Base-by-base conservation (phyloP, 345 rosid species). In the Pistacia vera region DNA sequence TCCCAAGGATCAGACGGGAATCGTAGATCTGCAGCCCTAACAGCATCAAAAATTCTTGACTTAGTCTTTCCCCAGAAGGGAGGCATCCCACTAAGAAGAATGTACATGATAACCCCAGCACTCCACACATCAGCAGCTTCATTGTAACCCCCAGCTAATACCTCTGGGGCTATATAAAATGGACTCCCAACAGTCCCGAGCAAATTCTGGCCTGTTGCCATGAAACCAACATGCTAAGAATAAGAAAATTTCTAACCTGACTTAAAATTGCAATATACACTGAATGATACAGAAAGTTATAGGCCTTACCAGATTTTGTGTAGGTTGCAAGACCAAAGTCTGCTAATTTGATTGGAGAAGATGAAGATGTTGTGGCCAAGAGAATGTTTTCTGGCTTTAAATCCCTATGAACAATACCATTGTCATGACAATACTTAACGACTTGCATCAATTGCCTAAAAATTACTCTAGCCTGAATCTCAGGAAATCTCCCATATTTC, bases 81-180 rank as follows among this genome's bases (percentile, higher is more conserved):
- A 63, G 92, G 94, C 83, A 85, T 85, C 66, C 92, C 92, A 80
- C 90, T 87, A 55, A 88, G 88, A 76, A 89, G 94, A 77, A 88
- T 88, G 80, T 88, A 88, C 66, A 86, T 75, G 74, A 91, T 88
- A 70, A 89, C 92, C 75, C 96, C 93, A 68, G 96, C 87, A 83
- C 96, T 91, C 96, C 97, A 91, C 70, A 90, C 83, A 83, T 90
- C 97, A 75, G 93, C 97, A 72, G 89, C 89, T 78, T 91, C 83
- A 75, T 90, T 82, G 80, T 90, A 90, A n/a, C 88, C 88, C 69
- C 94, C 97, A 7, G 83, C 73, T 33, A 91, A 75, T 75, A 91
- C 97, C 82, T 91, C 94, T 0, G 94, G 94, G 33, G 94, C 97
- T 75, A 91, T 87, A 70, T 91, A 90, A 82, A 90, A 90, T 11